These are phyloP conservation scores for Penicillium fuscoglaucum DNA, from an alignment of 2,329 filamentous ascomycete genomes.

Conservation along the genomic window DNA sequence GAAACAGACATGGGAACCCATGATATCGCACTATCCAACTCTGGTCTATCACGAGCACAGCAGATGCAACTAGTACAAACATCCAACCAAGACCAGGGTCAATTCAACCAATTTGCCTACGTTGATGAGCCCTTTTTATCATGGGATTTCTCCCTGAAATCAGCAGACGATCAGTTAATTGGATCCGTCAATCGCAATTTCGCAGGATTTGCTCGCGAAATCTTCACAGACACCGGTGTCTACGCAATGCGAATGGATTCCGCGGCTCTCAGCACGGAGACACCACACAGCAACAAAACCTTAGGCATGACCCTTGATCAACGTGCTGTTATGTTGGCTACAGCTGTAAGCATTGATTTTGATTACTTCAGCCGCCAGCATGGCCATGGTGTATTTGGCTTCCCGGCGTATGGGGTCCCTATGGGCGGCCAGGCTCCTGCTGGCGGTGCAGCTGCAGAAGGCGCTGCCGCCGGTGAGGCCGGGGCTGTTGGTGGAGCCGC, in stretches of 20 bases:
- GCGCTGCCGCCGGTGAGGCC: slow-evolving; percentile 41
- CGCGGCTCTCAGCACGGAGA: slow-evolving; percentile 48
- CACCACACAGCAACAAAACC: slow-evolving; percentile 25
- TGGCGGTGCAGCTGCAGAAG: slow-evolving; percentile 41
- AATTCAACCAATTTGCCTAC: slow-evolving; percentile 61
- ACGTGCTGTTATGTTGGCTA: slow-evolving; percentile 65
- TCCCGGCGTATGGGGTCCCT: slow-evolving; percentile 56
- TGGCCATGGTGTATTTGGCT: slow-evolving; percentile 46
- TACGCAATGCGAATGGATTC: slow-evolving; percentile 66
- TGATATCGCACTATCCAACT: slow-evolving; percentile 45
- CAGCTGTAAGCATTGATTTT: slow-evolving; percentile 65
- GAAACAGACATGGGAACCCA: slow-evolving; percentile 40
- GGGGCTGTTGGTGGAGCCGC: slow-evolving; percentile 40
- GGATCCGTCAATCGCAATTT: slow-evolving; percentile 67
- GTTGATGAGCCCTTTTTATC: slow-evolving; percentile 64
- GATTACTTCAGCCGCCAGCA: slow-evolving; percentile 68
- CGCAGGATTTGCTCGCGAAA: slow-evolving; percentile 60
- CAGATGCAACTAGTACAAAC: slow-evolving; percentile 44
- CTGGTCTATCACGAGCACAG: slow-evolving; percentile 52
- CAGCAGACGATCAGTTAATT: slow-evolving; percentile 52
- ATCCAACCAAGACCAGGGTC: slow-evolving; percentile 37
- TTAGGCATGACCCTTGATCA: slow-evolving; percentile 65
- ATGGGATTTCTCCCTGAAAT: slow-evolving; percentile 63
- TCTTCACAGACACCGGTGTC: slow-evolving; percentile 66
- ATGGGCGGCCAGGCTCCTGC: slow-evolving; percentile 44